Evolutionary conservation across 495 filamentous ascomycete species (phyloP), one percentile per base, ranked within the genome.

Genomic region (Glutinoglossum americanum): DNA sequence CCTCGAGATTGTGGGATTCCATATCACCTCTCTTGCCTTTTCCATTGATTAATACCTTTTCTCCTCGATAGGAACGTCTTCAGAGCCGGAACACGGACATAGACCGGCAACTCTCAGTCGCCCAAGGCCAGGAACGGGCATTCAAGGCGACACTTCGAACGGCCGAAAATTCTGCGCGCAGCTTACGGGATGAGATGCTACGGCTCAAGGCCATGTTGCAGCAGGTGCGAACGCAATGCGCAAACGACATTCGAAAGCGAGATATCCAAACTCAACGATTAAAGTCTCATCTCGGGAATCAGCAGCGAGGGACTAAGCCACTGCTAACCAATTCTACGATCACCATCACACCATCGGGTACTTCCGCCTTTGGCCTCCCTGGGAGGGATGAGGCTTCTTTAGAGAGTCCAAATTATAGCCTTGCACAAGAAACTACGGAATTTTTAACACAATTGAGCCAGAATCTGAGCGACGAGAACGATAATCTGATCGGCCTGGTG

Each of bases 381-480:
- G 56, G 3, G 27, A 49, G 25, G 48, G 44, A 33, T 32, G 35
- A 47, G 19, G 21, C 32, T 5, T 25, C 28, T 8, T 21, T 58
- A 13, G 55, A 58, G 11, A 58, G 47, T 49, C 44, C 44, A n/a
- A 32, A 23, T 8, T 51, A 92, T 67, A 85, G 79, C 62, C 67
- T 97, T 59, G 78, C 80, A 57, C 78, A 84, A 62, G 93, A 97
- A 70, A 95, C 92, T 5, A 89, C 87, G 21, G 85, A 87, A 51
- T 97, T 95, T 66, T 72, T 98, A 49, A 94, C 92, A 0, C 80
- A 89, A 64, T 70, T 97, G 58, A 87, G 87, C 23, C 87, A 89
- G 70, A 81, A 80, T 17, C 70, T 97, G 37, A 94, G 89, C 61
- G 89, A 95, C 62, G 92, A 98, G 67, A 98, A 98, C 61, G 92